A percentile compares a stretch with the other conserved stretches of the same genome.
These are phyloP conservation scores for Globisporangium yorkense DNA, from an alignment of 352 stramenopile genomes.

Conservation along the genomic window DNA sequence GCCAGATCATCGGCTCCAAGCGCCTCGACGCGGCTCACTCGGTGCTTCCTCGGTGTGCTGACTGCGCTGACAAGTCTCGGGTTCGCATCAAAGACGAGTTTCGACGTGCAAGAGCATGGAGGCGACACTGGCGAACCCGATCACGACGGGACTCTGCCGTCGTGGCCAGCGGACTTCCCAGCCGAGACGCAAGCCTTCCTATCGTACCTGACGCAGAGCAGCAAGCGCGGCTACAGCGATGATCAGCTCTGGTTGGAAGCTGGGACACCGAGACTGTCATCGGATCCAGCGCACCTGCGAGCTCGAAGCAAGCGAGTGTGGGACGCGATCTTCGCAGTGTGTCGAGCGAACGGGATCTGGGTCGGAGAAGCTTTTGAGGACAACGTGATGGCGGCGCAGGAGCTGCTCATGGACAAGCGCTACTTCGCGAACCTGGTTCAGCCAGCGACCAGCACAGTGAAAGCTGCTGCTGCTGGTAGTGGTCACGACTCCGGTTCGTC, in stretches of 20 bases:
- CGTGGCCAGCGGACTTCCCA: neutral
- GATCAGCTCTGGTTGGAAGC: neutral
- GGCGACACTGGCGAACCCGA: neutral
- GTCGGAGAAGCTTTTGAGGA: constrained; percentile 12
- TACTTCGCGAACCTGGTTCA: constrained; percentile 12
- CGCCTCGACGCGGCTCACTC: constrained; percentile 6
- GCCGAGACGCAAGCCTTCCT: constrained; percentile 10
- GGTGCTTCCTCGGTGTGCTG: constrained; percentile 10
- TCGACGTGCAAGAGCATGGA: neutral
- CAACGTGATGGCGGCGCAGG: constrained; percentile 36
- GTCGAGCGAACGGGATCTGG: constrained; percentile 35
- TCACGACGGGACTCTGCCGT: neutral
- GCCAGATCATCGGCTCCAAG: constrained; percentile 10
- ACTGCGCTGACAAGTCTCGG: neutral
- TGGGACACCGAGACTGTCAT: neutral
- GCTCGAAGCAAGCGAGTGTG: constrained; percentile 21
- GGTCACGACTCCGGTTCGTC: neutral
- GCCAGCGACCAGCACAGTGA: neutral
- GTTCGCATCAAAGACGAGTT: neutral
- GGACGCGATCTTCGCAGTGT: constrained; percentile 24
- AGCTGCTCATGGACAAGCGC: constrained; percentile 23
- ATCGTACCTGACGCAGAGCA: constrained; percentile 6
- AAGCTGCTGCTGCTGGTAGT: neutral
- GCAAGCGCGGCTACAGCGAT: constrained; percentile 6
- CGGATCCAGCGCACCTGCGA: neutral